Evolutionary conservation across 768 basidiomycete species (phyloP), one percentile per base, ranked within the genome.

Genomic region (Pisolithus sp.): DNA sequence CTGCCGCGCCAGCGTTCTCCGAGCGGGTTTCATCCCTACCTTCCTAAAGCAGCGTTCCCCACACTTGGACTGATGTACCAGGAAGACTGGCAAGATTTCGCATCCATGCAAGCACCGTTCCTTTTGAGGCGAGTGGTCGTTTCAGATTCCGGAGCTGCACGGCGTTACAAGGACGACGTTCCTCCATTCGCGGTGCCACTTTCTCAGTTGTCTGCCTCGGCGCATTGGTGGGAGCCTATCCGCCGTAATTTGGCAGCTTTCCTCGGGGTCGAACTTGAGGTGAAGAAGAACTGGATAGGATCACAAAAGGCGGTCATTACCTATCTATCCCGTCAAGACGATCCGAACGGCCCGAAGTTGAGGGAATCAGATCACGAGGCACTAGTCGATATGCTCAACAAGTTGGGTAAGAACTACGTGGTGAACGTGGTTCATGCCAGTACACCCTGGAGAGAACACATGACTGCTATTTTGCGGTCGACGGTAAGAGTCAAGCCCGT

Each of bases 81-180:
- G 17, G 78, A 83, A 52, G 91, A 93, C 60, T 92, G 89, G 80
- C 73, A 77, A 44, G 92, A 94, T 67, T 83, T 85, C 58, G 74
- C 77, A 36, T 73, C 77, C 52, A 79, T 89, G 59, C 73, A 75
- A 18, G 75, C 81, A 17, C 87, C 92, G 0, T 91, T 83, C 63
- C 59, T 93, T 17, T 69, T 90, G 49, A 85, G 88, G 57, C 82
- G 89, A 10, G 72, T 89, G 12, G 80, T 95, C 30, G 70, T 96
- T 31, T 84, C 82, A 0, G 91, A 94, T 60, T 73, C 83, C 43
- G 76, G 79, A n/a, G 86, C 85, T 0, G 84, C 89, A 0, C 68
- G 65, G 46, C 68, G 72, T 51, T 67, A 62, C 3, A 47, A 55
- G 37, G 21, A 31, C 0, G 61, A 61, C 45, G 34, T 62, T 0